Percentiles rank a stretch among this genome's conserved stretches.
phyloP scores from a whole-genome alignment of 2,329 filamentous ascomycete species.

The Talaromyces sp. region DNA sequence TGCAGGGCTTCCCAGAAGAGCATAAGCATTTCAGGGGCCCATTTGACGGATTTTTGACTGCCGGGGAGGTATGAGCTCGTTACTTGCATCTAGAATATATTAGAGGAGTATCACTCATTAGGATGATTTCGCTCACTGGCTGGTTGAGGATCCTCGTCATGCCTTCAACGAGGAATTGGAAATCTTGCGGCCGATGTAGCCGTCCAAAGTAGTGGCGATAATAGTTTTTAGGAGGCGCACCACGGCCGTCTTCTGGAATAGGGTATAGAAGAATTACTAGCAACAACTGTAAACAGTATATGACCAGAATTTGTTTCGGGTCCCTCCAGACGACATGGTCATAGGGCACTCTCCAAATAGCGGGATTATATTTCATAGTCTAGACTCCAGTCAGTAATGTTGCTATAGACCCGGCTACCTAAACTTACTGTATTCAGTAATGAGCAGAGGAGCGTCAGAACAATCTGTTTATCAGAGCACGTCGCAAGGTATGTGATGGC shows the following conservation, averaged over 20 bases:
- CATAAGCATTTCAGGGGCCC: slow-evolving; percentile 93
- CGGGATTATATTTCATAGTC: slow-evolving; percentile 94
- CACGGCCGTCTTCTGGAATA: slow-evolving; percentile 70
- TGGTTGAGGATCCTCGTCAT: slow-evolving; percentile 92
- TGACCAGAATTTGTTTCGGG: slow-evolving; percentile 82
- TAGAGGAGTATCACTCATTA: background rate
- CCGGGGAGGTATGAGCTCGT: slow-evolving; percentile 85
- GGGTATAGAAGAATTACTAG: slow-evolving; percentile 81
- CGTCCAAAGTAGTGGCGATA: slow-evolving; percentile 90
- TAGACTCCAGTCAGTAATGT: slow-evolving; percentile 34
- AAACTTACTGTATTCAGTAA: slow-evolving; percentile 79
- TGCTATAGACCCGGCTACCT: background rate
- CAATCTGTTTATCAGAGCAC: slow-evolving; percentile 83
- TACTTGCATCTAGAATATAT: slow-evolving; percentile 61
- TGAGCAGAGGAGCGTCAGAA: slow-evolving; percentile 86
- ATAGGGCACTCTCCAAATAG: slow-evolving; percentile 89
- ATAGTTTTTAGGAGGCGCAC: slow-evolving; percentile 73
- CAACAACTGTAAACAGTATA: slow-evolving; percentile 87
- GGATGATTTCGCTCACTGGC: slow-evolving; percentile 49
- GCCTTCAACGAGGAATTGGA: slow-evolving; percentile 93
- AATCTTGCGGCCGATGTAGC: slow-evolving; percentile 88
- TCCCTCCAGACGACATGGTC: slow-evolving; percentile 90
- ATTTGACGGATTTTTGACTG: slow-evolving; percentile 72
- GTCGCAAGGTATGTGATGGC: slow-evolving; percentile 86
- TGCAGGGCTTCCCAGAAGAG: slow-evolving; percentile 96